Evolutionary conservation across 176 grass and related monocot species (phyloP).

Genomic region (Hyparrhenia diplandra): DNA sequence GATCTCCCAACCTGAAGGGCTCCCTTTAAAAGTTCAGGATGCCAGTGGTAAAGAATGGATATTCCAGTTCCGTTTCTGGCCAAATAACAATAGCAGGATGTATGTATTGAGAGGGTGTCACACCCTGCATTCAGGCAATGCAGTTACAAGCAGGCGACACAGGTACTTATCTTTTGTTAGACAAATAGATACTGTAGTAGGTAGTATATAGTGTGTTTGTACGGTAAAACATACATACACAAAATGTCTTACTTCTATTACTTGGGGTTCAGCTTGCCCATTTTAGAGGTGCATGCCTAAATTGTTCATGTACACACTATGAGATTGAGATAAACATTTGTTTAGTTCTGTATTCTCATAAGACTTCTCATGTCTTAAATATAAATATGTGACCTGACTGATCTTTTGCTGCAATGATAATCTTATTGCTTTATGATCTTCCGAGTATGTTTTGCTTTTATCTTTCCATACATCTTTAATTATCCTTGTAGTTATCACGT

Average conservation of each 20-base stretch:
- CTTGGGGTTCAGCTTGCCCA: background rate
- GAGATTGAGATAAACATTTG: background rate
- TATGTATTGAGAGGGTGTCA: conserved; percentile 99
- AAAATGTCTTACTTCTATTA: background rate
- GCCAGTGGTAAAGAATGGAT: conserved; percentile 94
- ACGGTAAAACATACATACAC: background rate
- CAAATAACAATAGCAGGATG: conserved; percentile 99
- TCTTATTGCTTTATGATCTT: background rate
- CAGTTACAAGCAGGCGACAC: conserved; percentile 97
- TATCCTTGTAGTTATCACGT: background rate
- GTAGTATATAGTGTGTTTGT: background rate
- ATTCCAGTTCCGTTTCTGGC: conserved; percentile 98
- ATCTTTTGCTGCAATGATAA: background rate
- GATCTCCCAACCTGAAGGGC: conserved; percentile 93
- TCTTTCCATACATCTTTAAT: background rate
- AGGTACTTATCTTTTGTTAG: conserved; percentile 48
- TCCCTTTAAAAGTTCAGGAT: conserved; percentile 94
- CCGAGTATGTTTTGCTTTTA: background rate
- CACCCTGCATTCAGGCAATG: conserved; percentile 98
- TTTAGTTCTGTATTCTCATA: background rate
- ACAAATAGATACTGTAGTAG: background rate
- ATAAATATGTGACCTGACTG: background rate
- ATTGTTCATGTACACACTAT: background rate
- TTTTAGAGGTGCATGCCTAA: background rate
- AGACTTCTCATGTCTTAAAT: conserved; percentile 6